A percentile compares a stretch with the other conserved stretches of the same genome.
Conservation (phyloP, 2,329 filamentous ascomycete genomes). For the Tricladium varicosporioides region DNA sequence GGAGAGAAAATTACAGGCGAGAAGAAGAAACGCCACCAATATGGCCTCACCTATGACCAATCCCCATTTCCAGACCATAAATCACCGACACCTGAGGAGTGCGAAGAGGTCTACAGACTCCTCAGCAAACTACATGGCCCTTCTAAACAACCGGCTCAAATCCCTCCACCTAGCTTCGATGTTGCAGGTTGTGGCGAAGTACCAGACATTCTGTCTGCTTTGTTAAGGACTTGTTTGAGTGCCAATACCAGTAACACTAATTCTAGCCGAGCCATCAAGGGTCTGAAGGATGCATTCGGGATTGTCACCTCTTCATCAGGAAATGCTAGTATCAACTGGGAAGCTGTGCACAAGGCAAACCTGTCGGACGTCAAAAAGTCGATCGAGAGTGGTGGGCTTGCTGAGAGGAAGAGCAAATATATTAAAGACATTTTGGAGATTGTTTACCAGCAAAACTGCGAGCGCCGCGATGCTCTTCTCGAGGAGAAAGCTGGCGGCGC, state of each 20-base stretch:
- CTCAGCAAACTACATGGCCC: slow-evolving; percentile 66
- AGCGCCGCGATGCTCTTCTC: slow-evolving; percentile 49
- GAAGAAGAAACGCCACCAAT: slow-evolving; percentile 40
- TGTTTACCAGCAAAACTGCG: slow-evolving; percentile 65
- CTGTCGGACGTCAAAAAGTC: slow-evolving; percentile 62
- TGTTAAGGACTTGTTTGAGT: slow-evolving; percentile 52
- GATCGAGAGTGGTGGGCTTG: slow-evolving; percentile 70
- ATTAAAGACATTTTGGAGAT: slow-evolving; percentile 74
- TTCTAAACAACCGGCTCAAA: slow-evolving; percentile 59
- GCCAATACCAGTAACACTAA: slow-evolving; percentile 48
- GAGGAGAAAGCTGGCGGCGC: slow-evolving; percentile 40
- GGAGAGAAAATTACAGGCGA: neutral
- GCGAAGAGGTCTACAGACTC: slow-evolving; percentile 64
- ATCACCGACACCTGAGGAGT: slow-evolving; percentile 66
- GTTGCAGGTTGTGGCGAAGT: slow-evolving; percentile 66
- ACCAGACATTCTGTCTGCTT: slow-evolving; percentile 51
- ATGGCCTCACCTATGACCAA: slow-evolving; percentile 52
- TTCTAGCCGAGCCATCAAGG: slow-evolving; percentile 64
- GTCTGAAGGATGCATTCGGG: slow-evolving; percentile 63
- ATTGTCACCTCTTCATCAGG: slow-evolving; percentile 60
- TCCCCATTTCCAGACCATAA: slow-evolving; percentile 68
- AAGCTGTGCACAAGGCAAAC: slow-evolving; percentile 60
- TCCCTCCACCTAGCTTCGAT: slow-evolving; percentile 67
- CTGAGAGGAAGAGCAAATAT: slow-evolving; percentile 65
- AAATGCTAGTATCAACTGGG: slow-evolving; percentile 73